Percentiles rank a stretch among this genome's conserved stretches.
Evolutionary conservation across 2,329 filamentous ascomycete species (phyloP).

Genomic region (Nothophaeocryptopus gaeumannii): DNA sequence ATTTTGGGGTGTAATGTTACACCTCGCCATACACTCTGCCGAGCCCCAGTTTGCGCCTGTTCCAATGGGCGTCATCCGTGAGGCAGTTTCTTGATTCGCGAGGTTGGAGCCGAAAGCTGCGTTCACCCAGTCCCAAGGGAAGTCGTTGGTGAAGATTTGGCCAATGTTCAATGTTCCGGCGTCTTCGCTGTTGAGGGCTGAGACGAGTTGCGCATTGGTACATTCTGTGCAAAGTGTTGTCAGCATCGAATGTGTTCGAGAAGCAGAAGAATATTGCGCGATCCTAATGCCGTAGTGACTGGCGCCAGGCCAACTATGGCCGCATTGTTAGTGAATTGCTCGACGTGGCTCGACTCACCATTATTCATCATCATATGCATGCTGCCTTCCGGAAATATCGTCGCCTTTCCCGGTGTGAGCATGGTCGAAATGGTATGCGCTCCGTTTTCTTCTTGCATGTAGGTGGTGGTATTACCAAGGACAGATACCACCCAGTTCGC

Average conservation of each 20-base stretch:
- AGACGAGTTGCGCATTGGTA: slow-evolving; percentile 49
- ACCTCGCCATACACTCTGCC: slow-evolving; percentile 40
- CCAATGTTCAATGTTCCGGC: slow-evolving; percentile 50
- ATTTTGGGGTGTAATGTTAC: slow-evolving; percentile 22
- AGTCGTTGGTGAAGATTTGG: slow-evolving; percentile 42
- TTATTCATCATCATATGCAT: slow-evolving; percentile 53
- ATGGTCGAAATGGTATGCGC: slow-evolving; percentile 42
- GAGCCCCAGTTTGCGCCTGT: slow-evolving; percentile 45
- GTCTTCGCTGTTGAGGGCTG: slow-evolving; percentile 50
- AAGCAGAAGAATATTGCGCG: no score
- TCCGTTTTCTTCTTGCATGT: slow-evolving; percentile 54
- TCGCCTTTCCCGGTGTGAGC: slow-evolving; percentile 47
- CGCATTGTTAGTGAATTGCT: not conserved
- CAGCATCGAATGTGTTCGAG: not conserved
- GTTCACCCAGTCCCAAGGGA: slow-evolving; percentile 43
- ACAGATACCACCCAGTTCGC: slow-evolving; percentile 51
- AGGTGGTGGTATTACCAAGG: slow-evolving; percentile 50
- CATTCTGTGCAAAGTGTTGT: slow-evolving; percentile 39
- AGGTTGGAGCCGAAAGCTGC: slow-evolving; percentile 43
- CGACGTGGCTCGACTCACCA: slow-evolving; percentile 33
- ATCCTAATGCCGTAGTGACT: no score
- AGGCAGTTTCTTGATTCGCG: slow-evolving; percentile 33
- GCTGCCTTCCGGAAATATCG: slow-evolving; percentile 50
- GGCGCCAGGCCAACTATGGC: no score
- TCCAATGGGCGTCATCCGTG: slow-evolving; percentile 39